These are phyloP conservation scores for Populus tomentosa DNA, from an alignment of 441 rosid species.

Conservation along the genomic window DNA sequence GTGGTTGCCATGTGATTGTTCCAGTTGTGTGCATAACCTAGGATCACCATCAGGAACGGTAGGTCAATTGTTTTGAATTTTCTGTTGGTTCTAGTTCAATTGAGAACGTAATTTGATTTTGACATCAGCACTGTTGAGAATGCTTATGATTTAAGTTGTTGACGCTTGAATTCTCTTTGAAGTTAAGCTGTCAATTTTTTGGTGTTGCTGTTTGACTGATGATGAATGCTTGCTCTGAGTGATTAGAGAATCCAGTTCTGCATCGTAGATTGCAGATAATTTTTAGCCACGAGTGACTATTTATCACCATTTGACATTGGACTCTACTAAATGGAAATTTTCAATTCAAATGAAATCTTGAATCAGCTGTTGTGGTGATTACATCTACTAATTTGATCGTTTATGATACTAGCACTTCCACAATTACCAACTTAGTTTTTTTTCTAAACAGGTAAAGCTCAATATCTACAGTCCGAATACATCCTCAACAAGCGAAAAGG, in stretches of 20 bases:
- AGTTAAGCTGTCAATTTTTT: background rate
- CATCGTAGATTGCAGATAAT: background rate
- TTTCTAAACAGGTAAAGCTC: conserved; percentile 43
- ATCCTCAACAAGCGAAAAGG: conserved; percentile 62
- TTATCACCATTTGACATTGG: background rate
- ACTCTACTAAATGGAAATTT: background rate
- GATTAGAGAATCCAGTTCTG: background rate
- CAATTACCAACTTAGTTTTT: background rate
- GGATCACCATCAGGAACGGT: conserved; percentile 39
- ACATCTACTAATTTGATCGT: background rate
- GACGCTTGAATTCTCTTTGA: background rate
- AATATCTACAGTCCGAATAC: conserved; percentile 69
- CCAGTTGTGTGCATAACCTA: conserved; percentile 39
- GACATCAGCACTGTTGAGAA: background rate
- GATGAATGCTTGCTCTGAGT: background rate
- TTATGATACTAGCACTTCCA: background rate
- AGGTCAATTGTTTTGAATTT: background rate
- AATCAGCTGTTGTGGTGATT: background rate
- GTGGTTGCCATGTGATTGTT: conserved; percentile 91
- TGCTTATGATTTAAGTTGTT: background rate
- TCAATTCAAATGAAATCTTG: background rate
- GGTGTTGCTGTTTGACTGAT: background rate
- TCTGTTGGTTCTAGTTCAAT: background rate
- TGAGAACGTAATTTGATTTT: background rate
- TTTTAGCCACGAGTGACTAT: background rate